Base-by-base conservation (phyloP, 805 yeast species). In the Ogataea trehalophila region DNA sequence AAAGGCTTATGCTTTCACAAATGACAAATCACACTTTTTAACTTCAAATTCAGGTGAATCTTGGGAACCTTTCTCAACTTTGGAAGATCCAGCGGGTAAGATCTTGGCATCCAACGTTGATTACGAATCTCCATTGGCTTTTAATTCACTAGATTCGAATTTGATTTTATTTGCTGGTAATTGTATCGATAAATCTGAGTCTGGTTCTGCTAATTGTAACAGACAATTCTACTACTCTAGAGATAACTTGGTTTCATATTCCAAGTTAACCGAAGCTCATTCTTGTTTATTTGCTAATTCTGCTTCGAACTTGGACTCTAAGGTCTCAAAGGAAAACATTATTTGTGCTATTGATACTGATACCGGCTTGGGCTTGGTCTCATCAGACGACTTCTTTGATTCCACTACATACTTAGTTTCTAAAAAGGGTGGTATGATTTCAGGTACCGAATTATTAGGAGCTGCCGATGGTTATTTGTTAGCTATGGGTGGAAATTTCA, bases 331-430 rank as follows among this genome's bases (percentile, higher is more conserved):
- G 8, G 55, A 68, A 23, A 51, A 72, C 2, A 62, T 80, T 37
- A 60, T 75, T 14, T 81, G 85, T 59, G 58, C 72, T 7, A 52
- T 64, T 26, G 72, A 70, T 47, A 74, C 74, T 48, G 69, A 68
- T 8, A 56, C 63, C 4, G 68, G 67, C 6, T 70, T 77, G 0
- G 46, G 49, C 6, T 59, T 81, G 33, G 65, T 69, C 14, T 55
- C 56, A 15, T 71, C 82, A 0, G 54, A 63, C n/a, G 76, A 79
- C 55, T 76, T 69, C 60, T 78, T 77, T 62, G 58, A 65, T 37
- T 52, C 70, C 8, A 52, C 51, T n/a, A 61, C 62, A 33, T 61
- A 56, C 35, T 56, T 60, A 18, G 53, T 69, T 31, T 55, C 63
- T n/a, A 41, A 44, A 13, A 62, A 64, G 6, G 69, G 65, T 33